These are phyloP conservation scores for Chamaenerion angustifolium DNA, from an alignment of 345 rosid genomes.

Conservation along the genomic window DNA sequence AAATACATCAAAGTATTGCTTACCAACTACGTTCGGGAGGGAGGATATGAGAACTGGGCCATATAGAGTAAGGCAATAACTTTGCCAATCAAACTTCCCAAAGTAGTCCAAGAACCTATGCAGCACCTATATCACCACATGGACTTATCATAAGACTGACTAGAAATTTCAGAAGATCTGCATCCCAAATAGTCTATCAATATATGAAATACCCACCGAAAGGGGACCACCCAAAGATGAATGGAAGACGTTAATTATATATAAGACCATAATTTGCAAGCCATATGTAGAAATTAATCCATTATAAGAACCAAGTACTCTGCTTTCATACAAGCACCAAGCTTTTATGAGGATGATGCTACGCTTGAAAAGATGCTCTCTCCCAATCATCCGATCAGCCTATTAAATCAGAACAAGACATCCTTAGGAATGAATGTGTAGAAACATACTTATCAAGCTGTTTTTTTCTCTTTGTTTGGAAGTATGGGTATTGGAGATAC, in stretches of 20 bases:
- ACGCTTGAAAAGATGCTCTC: conserved; percentile 72
- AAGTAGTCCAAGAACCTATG: conserved; percentile 62
- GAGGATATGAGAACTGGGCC: conserved; percentile 56
- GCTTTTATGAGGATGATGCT: conserved; percentile 70
- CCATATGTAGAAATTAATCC: conserved; percentile 85
- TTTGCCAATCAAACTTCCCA: conserved; percentile 76
- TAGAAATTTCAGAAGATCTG: not conserved
- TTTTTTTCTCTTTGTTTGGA: too few species aligned
- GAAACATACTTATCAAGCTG: too few species aligned
- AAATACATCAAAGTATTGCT: conserved; percentile 10
- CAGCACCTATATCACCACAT: conserved; percentile 36
- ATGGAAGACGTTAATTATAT: conserved; percentile 60
- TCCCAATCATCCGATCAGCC: conserved; percentile 57
- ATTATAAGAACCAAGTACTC: conserved; percentile 77
- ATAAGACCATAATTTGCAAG: conserved; percentile 58
- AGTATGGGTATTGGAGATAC: conserved; percentile 13
- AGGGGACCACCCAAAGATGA: conserved; percentile 59
- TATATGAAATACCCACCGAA: conserved; percentile 31
- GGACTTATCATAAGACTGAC: not conserved
- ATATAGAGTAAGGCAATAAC: conserved; percentile 34
- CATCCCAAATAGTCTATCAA: not conserved
- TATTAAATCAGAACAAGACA: conserved; percentile 12
- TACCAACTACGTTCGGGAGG: conserved; percentile 43
- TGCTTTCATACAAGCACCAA: conserved; percentile 96
- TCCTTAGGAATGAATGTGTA: not conserved